A percentile compares a stretch with the other conserved stretches of the same genome.
These are phyloP conservation scores for Oryza brachyantha DNA, from an alignment of 176 grass and related monocot species.

Conservation along the genomic window DNA sequence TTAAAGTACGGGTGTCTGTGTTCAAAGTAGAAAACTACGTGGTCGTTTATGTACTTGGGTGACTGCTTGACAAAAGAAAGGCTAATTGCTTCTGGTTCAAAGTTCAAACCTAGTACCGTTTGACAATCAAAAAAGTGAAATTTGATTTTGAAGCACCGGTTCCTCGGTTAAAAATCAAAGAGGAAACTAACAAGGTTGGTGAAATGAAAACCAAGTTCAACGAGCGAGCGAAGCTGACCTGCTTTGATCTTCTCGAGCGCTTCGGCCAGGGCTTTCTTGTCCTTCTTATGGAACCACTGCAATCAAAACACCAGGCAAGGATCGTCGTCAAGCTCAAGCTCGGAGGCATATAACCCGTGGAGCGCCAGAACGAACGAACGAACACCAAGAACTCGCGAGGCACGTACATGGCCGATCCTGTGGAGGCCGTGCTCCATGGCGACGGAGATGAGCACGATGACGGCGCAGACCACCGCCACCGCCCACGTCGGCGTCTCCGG, in stretches of 20 bases:
- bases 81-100: no score
- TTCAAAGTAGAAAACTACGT: background rate
- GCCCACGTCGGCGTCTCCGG: slow-evolving; percentile 72
- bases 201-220: background rate
- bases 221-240: slow-evolving; percentile 22
- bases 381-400: background rate
- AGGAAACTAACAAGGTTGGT: background rate
- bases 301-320: background rate
- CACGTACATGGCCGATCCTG: slow-evolving; percentile 58
- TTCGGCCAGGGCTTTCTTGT: slow-evolving; percentile 78
- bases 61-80: no score
- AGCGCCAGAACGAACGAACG: background rate
- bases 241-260: slow-evolving; percentile 92
- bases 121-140: background rate
- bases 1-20: background rate
- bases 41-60: background rate
- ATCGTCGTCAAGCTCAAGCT: background rate
- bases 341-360: background rate
- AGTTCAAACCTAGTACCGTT: no score
- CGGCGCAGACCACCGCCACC: slow-evolving; percentile 57
- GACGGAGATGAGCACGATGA: slow-evolving; percentile 67
- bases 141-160: background rate
- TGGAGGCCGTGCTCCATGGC: slow-evolving; percentile 70
- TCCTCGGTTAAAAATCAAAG: background rate
- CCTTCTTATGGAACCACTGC: slow-evolving; percentile 74